Conservation (phyloP, 306 rosid species). For the Trifolium repens region DNA sequence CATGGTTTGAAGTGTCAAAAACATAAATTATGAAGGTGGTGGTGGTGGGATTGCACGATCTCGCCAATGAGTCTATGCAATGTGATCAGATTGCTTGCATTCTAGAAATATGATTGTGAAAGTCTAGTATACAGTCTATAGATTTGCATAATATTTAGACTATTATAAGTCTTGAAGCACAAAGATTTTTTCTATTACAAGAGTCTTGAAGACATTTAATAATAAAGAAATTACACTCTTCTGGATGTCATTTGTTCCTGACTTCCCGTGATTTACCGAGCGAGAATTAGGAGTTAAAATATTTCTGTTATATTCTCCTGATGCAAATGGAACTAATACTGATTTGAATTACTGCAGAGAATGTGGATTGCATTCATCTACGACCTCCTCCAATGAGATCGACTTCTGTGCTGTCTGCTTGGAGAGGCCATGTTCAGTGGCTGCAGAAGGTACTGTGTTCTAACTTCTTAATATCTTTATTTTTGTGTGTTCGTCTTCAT, state of each 20-base stretch:
- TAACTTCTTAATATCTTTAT: constrained; percentile 30
- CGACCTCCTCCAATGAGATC: constrained; percentile 61
- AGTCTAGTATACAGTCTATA: too few species aligned
- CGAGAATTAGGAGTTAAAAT: background rate
- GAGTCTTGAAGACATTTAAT: too few species aligned
- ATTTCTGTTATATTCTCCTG: constrained; percentile 13
- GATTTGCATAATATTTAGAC: too few species aligned
- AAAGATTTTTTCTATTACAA: too few species aligned
- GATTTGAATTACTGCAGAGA: constrained; percentile 69
- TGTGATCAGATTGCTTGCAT: background rate
- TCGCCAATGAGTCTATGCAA: background rate
- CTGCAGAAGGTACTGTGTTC: constrained; percentile 76
- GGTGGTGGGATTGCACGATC: too few species aligned
- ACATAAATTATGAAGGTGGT: too few species aligned
- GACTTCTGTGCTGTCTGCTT: constrained; percentile 92
- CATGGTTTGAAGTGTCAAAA: too few species aligned
- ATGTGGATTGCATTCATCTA: constrained; percentile 69
- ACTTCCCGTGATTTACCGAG: background rate
- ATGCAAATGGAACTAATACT: constrained; percentile 39
- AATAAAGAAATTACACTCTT: too few species aligned
- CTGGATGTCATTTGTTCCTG: too few species aligned
- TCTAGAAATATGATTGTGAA: background rate
- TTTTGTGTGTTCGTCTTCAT: background rate
- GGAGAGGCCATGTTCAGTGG: constrained; percentile 87
- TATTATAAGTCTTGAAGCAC: background rate